Percentiles rank a stretch among this genome's conserved stretches.
These are phyloP conservation scores for Trapa incisa DNA, from an alignment of 345 rosid genomes.

Conservation along the genomic window DNA sequence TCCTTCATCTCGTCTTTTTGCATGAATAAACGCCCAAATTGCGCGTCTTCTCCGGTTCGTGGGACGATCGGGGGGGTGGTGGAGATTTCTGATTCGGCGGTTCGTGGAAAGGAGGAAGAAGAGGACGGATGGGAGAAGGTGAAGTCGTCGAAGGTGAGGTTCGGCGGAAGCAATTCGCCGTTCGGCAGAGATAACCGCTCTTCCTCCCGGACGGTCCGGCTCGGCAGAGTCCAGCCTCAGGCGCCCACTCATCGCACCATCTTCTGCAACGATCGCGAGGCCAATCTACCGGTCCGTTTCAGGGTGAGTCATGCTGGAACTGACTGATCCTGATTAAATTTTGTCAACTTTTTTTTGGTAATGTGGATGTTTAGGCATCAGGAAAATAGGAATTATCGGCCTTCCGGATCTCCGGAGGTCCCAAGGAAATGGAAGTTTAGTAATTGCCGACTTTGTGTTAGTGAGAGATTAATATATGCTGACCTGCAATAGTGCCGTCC, in stretches of 20 bases:
- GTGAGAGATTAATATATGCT: background rate
- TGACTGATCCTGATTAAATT: background rate
- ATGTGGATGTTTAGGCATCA: background rate
- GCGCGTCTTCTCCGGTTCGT: background rate
- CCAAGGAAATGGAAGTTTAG: constrained; percentile 3
- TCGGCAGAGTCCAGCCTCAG: constrained; percentile 93
- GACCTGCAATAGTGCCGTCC: background rate
- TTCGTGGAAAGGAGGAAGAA: constrained; percentile 3
- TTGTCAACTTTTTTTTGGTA: background rate
- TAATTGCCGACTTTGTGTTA: background rate
- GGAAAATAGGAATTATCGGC: background rate
- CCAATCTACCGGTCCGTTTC: constrained; percentile 64
- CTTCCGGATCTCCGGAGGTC: background rate
- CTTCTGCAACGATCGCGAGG: constrained; percentile 87
- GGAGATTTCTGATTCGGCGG: constrained; percentile 3
- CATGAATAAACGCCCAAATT: background rate
- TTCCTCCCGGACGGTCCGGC: constrained; percentile 59
- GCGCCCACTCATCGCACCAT: constrained; percentile 85
- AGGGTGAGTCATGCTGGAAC: constrained; percentile 35
- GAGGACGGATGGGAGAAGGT: constrained; percentile 44
- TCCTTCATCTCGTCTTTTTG: constrained; percentile 10
- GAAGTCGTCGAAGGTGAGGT: constrained; percentile 41
- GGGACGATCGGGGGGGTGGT: background rate
- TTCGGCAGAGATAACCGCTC: constrained; percentile 26
- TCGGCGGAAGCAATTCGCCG: constrained; percentile 19